Evolutionary conservation across 2,329 filamentous ascomycete genomes (phyloP), one percentile per base, ranked within the genome.

Genomic region (Xylariaceae sp.): DNA sequence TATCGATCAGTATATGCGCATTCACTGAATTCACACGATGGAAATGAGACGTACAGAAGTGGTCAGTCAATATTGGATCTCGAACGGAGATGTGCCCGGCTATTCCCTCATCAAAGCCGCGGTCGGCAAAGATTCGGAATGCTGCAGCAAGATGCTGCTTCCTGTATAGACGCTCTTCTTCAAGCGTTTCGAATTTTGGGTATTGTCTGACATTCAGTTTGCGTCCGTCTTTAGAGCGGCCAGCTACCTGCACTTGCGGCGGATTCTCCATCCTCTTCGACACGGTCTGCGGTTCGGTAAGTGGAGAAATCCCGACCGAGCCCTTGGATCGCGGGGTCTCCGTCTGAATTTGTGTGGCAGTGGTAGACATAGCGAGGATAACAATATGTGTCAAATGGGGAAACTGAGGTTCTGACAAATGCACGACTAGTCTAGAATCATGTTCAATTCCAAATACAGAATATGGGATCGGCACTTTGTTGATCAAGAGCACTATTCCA

Each of bases 21-120:
- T 16, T 11, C 37, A 14, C 14, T 3, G 20, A 6, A 32, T 14
- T 32, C 27, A n/a, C n/a, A n/a, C n/a, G n/a, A n/a, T n/a, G n/a
- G n/a, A n/a, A n/a, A n/a, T n/a, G n/a, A n/a, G 33, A 16, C 47
- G 12, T 81, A 80, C 81, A 84, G 61, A 83, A 82, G 12, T 72
- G 72, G 50, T 80, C 67, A 0, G 69, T 67, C 49, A 76, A 65
- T 55, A 82, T 78, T 0, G 80, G 80, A 54, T 84, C 81, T 8
- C 80, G 70, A 1, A 84, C 76, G 5, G 69, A 74, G 47, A 85
- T 84, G 59, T 85, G 81, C 0, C 81, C 80, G 8, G 71, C 70
- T 66, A 83, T 80, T 40, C 81, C 81, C 59, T 84, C 80, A 0
- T 76, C 77, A 62, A 76, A 82, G 42, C 77, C 78, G 53, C 80